Conservation (phyloP, 371 early-diverging fungal species). For the Rhizopus stolonifer region DNA sequence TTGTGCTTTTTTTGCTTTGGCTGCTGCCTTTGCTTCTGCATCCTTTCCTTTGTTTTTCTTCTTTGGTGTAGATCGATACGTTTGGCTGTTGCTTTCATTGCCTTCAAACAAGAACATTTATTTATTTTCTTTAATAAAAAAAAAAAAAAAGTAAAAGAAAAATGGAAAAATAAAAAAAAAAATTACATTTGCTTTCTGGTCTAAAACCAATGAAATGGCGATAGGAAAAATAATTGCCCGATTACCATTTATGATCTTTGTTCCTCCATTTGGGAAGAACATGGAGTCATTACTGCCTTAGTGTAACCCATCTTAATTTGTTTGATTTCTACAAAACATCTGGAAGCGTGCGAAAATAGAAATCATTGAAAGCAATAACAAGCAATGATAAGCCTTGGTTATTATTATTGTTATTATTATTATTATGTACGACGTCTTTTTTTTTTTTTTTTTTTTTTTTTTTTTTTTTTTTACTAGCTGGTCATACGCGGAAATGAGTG, state of each 20-base stretch:
- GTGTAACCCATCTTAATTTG: too few species aligned
- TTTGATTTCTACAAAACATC: too few species aligned
- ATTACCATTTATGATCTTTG: slow-evolving; percentile 1
- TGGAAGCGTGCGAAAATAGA: too few species aligned
- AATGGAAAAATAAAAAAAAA: background rate
- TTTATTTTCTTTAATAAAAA: background rate
- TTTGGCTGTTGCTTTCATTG: background rate
- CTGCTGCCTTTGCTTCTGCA: slow-evolving; percentile 31
- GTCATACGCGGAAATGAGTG: too few species aligned
- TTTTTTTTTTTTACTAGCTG: too few species aligned
- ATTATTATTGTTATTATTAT: too few species aligned
- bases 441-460: too few species aligned
- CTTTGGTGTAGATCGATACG: background rate
- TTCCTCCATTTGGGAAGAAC: background rate
- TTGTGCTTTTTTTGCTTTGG: slow-evolving; percentile 31
- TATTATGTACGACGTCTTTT: too few species aligned
- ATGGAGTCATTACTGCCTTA: too few species aligned
- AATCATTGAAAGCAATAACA: too few species aligned
- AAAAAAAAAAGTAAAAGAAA: background rate
- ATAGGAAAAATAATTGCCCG: background rate
- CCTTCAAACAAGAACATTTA: slow-evolving; percentile 17
- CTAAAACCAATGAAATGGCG: slow-evolving; percentile 2
- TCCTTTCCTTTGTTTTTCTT: slow-evolving; percentile 8
- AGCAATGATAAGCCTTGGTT: too few species aligned
- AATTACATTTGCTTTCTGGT: background rate